Evolutionary conservation across 2,329 filamentous ascomycete species (phyloP).

Genomic region (Cordyceps fumosorosea): DNA sequence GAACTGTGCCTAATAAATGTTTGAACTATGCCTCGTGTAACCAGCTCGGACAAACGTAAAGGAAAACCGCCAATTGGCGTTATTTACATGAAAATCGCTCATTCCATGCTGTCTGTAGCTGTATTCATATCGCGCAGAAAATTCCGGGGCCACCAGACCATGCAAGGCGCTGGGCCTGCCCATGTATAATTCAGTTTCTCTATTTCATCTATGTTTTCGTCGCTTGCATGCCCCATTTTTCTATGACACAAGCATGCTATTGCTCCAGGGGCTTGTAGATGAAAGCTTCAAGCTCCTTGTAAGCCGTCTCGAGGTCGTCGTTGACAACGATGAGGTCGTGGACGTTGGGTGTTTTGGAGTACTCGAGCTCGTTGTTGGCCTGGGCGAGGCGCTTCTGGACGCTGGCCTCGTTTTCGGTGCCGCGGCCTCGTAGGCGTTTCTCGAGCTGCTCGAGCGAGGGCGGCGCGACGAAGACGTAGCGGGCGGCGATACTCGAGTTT

Average conservation of each 20-base stretch:
- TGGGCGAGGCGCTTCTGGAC: conserved; percentile 63
- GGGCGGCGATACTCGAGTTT: conserved; percentile 63
- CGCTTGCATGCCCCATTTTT: neutral
- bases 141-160: neutral
- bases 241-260: neutral
- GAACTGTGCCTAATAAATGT: neutral
- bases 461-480: conserved; percentile 80
- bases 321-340: conserved; percentile 33
- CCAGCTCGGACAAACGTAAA: neutral
- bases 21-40: neutral
- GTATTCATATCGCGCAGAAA: neutral
- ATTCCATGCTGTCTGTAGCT: neutral
- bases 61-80: too few relatives aligned
- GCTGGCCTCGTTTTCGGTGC: conserved; percentile 70
- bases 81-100: neutral
- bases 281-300: conserved; percentile 44
- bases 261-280: conserved; percentile 31
- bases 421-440: conserved; percentile 63
- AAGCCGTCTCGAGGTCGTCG: conserved; percentile 42
- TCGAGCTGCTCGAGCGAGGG: conserved; percentile 71
- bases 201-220: neutral
- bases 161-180: neutral
- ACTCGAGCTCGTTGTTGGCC: conserved; percentile 69
- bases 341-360: conserved; percentile 56
- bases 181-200: neutral